phyloP scores from a whole-genome alignment of 495 filamentous ascomycete genomes.

The Filosporella fistucella region DNA sequence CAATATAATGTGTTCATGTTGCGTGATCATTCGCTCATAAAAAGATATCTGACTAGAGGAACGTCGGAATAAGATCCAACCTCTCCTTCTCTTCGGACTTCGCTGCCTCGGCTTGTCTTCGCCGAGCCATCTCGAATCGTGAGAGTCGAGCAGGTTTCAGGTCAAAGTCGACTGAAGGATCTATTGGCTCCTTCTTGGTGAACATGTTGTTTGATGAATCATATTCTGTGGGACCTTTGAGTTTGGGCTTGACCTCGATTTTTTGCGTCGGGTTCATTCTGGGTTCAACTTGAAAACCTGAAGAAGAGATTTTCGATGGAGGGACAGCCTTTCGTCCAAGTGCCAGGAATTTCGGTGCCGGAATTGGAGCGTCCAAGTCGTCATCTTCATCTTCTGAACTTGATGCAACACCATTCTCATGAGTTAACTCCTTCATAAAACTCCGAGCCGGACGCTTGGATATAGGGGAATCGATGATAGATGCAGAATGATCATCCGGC shows the following conservation, averaged over 20 bases:
- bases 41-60: constrained; percentile 9
- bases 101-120: constrained; percentile 4
- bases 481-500: not conserved
- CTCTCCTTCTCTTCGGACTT: constrained; percentile 8
- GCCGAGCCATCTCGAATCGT: constrained; percentile 9
- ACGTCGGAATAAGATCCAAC: constrained; percentile 17
- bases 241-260: too few species aligned
- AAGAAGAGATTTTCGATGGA: too few species aligned
- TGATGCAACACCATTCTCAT: too few species aligned
- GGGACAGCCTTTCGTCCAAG: not conserved
- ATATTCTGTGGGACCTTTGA: too few species aligned
- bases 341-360: constrained; percentile 8
- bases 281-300: too few species aligned
- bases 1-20: too few species aligned
- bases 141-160: not conserved
- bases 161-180: too few species aligned
- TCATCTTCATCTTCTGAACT: constrained; percentile 28
- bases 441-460: constrained; percentile 2
- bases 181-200: too few species aligned
- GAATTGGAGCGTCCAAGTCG: constrained; percentile 27
- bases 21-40: too few species aligned
- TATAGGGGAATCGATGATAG: constrained; percentile 9
- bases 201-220: too few species aligned
- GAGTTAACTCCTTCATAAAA: too few species aligned
- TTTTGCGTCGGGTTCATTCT: too few species aligned